Base-by-base conservation (phyloP, 208 protist species). In the Eutreptiella sp. region DNA sequence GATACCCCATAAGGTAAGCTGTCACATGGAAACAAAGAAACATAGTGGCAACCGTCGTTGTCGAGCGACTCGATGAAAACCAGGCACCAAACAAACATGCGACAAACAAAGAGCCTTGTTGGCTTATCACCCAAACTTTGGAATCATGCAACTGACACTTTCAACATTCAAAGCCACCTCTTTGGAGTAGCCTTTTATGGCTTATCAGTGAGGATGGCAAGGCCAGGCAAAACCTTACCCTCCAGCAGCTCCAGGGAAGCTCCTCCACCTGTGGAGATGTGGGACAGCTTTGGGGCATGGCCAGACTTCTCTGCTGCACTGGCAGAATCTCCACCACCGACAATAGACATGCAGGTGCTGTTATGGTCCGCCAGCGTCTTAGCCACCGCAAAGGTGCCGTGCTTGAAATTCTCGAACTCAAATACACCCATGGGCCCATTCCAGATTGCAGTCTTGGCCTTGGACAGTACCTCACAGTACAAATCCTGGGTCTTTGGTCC, bases 231-330 rank as follows among this genome's bases (percentile, higher is more conserved):
- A 35, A 75, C 75, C 70, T 88, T 89, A 53, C 96, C 97, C 77
- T 99, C 96, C 4, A 99, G 87, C 33, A 99, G 87, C 81, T 99
- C 96, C 36, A 99, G 84, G 9, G 89, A 95, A 5, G 97, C 98
- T 67, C 96, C 97, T 54, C 98, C 98, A 55, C 98, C 98, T 53
- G 97, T 99, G 34, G 81, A 94, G 31, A 99, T 87, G 73, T 99
- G 95, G 45, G 78, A 88, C 47, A 99, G 86, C 68, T 96, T 85
- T 32, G 90, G 71, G 29, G 80, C 83, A 42, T 90, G 70, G 7
- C 82, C 80, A 38, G 80, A 84, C 69, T 95, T 88, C 43, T 88
- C 82, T 11, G 85, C 88, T 16, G 84, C 85, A 0, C 94, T 95
- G 4, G 92, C 95, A 31, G 96, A 98, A 68, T 99, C 97, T 69